Evolutionary conservation across 257 asterid genomes (phyloP), one percentile per base, ranked within the genome.

Genomic region (Leonotis leonurus): DNA sequence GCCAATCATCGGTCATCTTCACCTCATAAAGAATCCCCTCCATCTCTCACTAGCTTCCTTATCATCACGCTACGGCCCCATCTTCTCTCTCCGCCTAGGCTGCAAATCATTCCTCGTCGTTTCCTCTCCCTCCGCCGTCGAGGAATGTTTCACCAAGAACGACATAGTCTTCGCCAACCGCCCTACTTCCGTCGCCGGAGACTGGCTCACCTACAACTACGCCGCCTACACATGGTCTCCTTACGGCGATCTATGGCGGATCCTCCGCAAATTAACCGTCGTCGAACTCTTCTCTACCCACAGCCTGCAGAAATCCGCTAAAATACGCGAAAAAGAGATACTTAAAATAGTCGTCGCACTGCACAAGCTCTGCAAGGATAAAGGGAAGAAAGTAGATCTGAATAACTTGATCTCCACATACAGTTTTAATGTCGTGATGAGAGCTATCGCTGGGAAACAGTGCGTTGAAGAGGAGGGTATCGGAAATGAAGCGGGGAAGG

Each of bases 1-100:
- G 12, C 94, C 94, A 2, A 39, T 83, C 6, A 70, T 81, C 0
- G 95, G 91, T 71, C 95, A 81, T 24, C 76, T 83, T 8, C 82
- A 81, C 64, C 89, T 81, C 12, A 62, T 86, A 44, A 81, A 72
- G 40, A 63, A 37, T 3, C 39, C 79, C 11, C 56, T 83, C 56
- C 76, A 81, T 67, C 56, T 56, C 5, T 45, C 77, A 1, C 67
- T 81, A 2, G 35, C 70, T 14, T 52, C 78, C 1, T 36, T 83
- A 6, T 72, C 86, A 9, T 39, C 70, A 44, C 62, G 2, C 10
- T 72, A 77, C 30, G 91, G 95, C 20, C 82, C 79, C 0, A 56
- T 83, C n/a, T 8, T 81, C 6, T 78, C 66, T 4, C 82, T 86
- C 72, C 69, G 46, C 0, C 37, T 83, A 0, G 90, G 91, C 59